phyloP scores from a whole-genome alignment of 1,284 basidiomycete genomes.

The Nidula niveotomentosa region DNA sequence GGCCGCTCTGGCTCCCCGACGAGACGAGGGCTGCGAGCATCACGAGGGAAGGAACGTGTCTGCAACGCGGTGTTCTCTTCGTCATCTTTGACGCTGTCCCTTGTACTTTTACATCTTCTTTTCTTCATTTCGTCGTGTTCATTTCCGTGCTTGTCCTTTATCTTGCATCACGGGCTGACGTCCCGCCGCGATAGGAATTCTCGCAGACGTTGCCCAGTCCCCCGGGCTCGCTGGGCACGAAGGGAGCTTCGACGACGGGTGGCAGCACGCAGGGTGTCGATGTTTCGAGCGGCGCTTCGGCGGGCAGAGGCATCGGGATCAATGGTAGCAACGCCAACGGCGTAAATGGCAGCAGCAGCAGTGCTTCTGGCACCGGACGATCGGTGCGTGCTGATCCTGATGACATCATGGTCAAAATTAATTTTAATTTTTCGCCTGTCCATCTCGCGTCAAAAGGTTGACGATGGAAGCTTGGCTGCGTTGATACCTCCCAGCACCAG shows the following conservation, averaged over 20 bases:
- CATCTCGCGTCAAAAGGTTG: no score
- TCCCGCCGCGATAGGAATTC: conserved; percentile 13
- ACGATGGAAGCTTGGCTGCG: neutral
- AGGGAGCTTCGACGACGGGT: conserved; percentile 5
- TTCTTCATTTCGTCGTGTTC: neutral
- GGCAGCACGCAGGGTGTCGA: neutral
- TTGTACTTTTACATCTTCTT: neutral
- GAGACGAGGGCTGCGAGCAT: no score
- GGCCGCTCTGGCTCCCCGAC: no score
- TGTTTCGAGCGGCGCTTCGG: neutral
- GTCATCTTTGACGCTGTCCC: neutral
- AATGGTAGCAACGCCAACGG: no score
- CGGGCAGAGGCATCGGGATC: no score
- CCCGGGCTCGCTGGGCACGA: conserved; percentile 9
- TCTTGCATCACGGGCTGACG: conserved; percentile 5
- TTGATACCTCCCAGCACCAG: conserved; percentile 1
- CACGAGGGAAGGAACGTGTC: neutral
- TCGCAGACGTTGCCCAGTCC: conserved; percentile 10
- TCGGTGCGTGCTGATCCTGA: neutral
- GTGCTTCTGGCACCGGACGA: neutral
- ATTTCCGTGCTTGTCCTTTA: conserved; percentile 1
- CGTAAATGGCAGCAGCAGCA: neutral
- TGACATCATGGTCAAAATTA: neutral
- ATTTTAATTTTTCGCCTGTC: no score
- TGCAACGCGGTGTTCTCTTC: neutral